Conservation (phyloP, 2,329 filamentous ascomycete species). For the Trichoderma semiorbis region DNA sequence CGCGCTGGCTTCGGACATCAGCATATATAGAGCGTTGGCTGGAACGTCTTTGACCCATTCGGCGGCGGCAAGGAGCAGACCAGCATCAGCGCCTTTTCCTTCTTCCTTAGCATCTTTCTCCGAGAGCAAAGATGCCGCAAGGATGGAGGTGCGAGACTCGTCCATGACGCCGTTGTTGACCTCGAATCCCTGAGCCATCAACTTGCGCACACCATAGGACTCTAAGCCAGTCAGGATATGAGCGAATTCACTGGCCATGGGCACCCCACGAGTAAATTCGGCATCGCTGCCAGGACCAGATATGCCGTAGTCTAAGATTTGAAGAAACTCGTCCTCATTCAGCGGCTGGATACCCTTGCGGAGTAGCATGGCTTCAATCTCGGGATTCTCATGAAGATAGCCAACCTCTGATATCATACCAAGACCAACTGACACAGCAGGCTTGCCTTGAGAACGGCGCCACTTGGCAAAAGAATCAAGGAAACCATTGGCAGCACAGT, state of each 20-base stretch:
- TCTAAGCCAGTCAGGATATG: slow-evolving; percentile 29
- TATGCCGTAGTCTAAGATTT: slow-evolving; percentile 28
- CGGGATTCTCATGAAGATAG: slow-evolving; percentile 34
- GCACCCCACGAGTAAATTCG: not conserved
- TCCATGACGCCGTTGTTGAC: slow-evolving; percentile 16
- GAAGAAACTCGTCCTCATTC: slow-evolving; percentile 32
- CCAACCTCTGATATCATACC: slow-evolving; percentile 37
- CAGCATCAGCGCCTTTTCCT: slow-evolving; percentile 5
- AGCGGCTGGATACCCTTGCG: slow-evolving; percentile 36
- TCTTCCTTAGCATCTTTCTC: slow-evolving; percentile 6
- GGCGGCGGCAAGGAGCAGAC: not conserved
- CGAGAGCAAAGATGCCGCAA: slow-evolving; percentile 16
- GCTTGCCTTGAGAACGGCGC: slow-evolving; percentile 25
- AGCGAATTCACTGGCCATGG: not conserved
- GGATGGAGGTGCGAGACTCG: slow-evolving; percentile 23
- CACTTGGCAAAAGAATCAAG: slow-evolving; percentile 36
- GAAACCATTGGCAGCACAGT: slow-evolving; percentile 41
- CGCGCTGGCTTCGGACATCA: slow-evolving; percentile 6
- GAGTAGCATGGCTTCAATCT: slow-evolving; percentile 34
- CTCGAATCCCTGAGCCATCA: slow-evolving; percentile 23
- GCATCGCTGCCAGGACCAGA: not conserved
- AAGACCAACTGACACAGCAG: slow-evolving; percentile 30
- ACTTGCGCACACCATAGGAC: slow-evolving; percentile 21
- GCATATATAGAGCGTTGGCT: not conserved
- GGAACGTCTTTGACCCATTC: not conserved